These are phyloP conservation scores for Colletotrichum magnum DNA, from an alignment of 2,329 filamentous ascomycete genomes.

Conservation along the genomic window DNA sequence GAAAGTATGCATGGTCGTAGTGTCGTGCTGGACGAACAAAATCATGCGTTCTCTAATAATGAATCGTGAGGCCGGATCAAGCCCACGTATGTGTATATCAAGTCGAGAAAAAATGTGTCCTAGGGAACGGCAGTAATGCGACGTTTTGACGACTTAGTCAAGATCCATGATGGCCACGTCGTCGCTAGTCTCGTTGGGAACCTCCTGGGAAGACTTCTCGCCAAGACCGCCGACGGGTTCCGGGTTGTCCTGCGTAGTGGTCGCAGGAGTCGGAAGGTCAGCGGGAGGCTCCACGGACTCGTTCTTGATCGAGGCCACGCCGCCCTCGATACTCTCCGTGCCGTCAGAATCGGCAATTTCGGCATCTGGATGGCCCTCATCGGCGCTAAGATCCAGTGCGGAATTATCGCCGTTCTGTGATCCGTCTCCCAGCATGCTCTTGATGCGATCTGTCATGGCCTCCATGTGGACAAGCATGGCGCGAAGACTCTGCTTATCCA, in stretches of 20 bases:
- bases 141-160: slow-evolving; percentile 46
- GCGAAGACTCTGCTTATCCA: slow-evolving; percentile 62
- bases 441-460: slow-evolving; percentile 59
- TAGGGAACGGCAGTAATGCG: not conserved
- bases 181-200: slow-evolving; percentile 38
- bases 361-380: slow-evolving; percentile 15
- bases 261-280: slow-evolving; percentile 40
- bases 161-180: slow-evolving; percentile 57
- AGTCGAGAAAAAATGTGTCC: not conserved
- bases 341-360: slow-evolving; percentile 27
- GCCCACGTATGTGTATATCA: not conserved
- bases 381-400: not conserved
- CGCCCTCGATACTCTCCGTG: slow-evolving; percentile 24
- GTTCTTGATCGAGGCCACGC: slow-evolving; percentile 23
- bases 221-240: slow-evolving; percentile 41
- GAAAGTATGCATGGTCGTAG: not conserved
- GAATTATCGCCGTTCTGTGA: slow-evolving; percentile 3
- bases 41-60: slow-evolving; percentile 7
- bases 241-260: slow-evolving; percentile 47
- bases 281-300: slow-evolving; percentile 36
- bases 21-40: not conserved
- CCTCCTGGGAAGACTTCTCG: slow-evolving; percentile 43
- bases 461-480: slow-evolving; percentile 65
- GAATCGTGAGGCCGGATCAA: not conserved
- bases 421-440: slow-evolving; percentile 52